Conservation (phyloP, 495 filamentous ascomycete genomes). For the Daldinia decipiens region DNA sequence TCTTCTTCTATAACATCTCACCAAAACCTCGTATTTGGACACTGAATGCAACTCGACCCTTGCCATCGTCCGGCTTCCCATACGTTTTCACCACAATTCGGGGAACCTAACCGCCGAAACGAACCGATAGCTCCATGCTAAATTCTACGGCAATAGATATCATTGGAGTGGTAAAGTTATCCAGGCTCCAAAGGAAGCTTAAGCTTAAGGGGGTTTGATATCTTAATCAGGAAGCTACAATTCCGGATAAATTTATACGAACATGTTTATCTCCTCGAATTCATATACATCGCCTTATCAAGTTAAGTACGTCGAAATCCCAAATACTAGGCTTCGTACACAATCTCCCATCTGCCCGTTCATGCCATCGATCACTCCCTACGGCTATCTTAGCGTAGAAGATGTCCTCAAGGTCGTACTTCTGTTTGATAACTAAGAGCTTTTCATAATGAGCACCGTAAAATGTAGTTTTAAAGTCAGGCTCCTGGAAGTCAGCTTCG, state of each 20-base stretch:
- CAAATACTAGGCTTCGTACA: background rate
- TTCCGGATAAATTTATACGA: background rate
- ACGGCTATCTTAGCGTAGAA: background rate
- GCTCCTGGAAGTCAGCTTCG: slow-evolving; percentile 1
- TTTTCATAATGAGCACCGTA: background rate
- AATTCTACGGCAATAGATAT: background rate
- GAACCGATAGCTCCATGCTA: background rate
- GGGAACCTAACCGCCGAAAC: slow-evolving; percentile 13
- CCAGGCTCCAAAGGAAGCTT: background rate
- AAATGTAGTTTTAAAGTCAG: background rate
- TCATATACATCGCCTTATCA: background rate
- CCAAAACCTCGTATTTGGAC: slow-evolving; percentile 38
- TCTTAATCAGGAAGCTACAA: background rate
- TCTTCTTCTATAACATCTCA: slow-evolving; percentile 15
- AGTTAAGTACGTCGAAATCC: background rate
- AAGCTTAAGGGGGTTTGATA: background rate
- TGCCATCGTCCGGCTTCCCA: slow-evolving; percentile 7
- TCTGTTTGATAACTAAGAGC: background rate
- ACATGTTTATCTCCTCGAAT: background rate
- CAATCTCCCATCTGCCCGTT: background rate
- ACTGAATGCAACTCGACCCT: slow-evolving; percentile 26
- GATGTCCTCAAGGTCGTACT: background rate
- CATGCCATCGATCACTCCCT: background rate
- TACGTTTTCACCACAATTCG: slow-evolving; percentile 11
- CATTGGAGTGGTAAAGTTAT: background rate